phyloP scores from a whole-genome alignment of 2,329 filamentous ascomycete species.

The Pezicula neosporulosa region DNA sequence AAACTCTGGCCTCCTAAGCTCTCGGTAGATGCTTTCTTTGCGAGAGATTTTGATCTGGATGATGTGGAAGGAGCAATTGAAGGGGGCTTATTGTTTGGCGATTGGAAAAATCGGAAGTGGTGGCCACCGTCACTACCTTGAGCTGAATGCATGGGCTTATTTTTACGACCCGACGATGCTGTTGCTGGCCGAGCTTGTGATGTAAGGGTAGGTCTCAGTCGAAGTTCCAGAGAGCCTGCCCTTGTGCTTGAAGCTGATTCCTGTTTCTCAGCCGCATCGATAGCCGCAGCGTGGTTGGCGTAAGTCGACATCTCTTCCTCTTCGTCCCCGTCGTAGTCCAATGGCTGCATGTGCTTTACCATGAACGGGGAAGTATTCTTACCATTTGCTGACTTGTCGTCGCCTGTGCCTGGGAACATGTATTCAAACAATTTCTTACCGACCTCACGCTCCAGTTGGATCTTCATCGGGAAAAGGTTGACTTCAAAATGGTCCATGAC shows the following conservation, averaged over 20 bases:
- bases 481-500: slow-evolving; percentile 98
- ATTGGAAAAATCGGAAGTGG: slow-evolving; percentile 40
- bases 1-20: slow-evolving; percentile 24
- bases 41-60: slow-evolving; percentile 13
- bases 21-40: slow-evolving; percentile 27
- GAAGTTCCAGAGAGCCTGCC: slow-evolving; percentile 73
- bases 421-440: slow-evolving; percentile 95
- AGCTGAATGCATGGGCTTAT: slow-evolving; percentile 21
- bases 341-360: slow-evolving; percentile 46
- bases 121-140: slow-evolving; percentile 27
- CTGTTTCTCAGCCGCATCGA: slow-evolving; percentile 33
- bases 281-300: slow-evolving; percentile 18
- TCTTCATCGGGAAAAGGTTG: slow-evolving; percentile 85
- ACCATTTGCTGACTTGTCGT: slow-evolving; percentile 31
- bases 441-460: slow-evolving; percentile 89
- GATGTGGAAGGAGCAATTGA: slow-evolving; percentile 9
- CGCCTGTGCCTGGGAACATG: slow-evolving; percentile 80
- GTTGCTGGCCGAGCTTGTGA: slow-evolving; percentile 38
- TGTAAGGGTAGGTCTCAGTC: slow-evolving; percentile 77
- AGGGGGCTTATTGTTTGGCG: slow-evolving; percentile 27
- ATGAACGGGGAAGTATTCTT: slow-evolving; percentile 61
- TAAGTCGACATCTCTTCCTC: slow-evolving; percentile 30
- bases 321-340: slow-evolving; percentile 24
- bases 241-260: slow-evolving; percentile 56
- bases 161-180: slow-evolving; percentile 13